These are phyloP conservation scores for Pseudozyma flocculosa DNA, from an alignment of 1,284 basidiomycete genomes.

Conservation along the genomic window DNA sequence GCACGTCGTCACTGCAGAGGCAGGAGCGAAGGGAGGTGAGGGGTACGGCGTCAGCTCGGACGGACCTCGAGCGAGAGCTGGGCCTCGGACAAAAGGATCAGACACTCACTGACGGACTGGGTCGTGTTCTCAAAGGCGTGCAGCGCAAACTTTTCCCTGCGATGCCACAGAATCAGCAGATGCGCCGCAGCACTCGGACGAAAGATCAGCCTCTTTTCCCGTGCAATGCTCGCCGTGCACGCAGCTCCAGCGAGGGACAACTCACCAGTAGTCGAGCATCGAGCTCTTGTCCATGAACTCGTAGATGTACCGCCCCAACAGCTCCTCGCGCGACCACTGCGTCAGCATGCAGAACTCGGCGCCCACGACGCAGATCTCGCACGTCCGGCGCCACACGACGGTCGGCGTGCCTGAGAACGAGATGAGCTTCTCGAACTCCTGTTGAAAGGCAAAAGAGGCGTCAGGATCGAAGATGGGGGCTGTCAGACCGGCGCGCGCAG, in stretches of 20 bases:
- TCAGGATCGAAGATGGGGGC: too few species aligned
- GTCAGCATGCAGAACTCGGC: conserved; percentile 94
- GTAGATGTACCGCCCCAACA: conserved; percentile 54
- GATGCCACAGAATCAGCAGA: background rate
- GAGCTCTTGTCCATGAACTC: conserved; percentile 56
- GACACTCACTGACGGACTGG: conserved; percentile 41
- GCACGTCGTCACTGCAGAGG: conserved; percentile 42
- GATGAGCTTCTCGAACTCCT: conserved; percentile 96
- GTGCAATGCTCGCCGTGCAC: too few species aligned
- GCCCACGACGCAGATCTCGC: conserved; percentile 93
- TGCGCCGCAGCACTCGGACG: too few species aligned
- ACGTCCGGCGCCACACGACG: conserved; percentile 96
- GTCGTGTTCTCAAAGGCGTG: conserved; percentile 57
- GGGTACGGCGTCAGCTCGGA: background rate
- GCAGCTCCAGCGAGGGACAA: too few species aligned
- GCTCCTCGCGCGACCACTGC: conserved; percentile 51
- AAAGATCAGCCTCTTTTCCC: too few species aligned
- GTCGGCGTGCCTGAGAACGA: conserved; percentile 98
- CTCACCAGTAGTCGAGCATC: conserved; percentile 52
- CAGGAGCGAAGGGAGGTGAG: background rate
- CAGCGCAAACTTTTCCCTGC: conserved; percentile 48
- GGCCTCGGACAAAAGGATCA: too few species aligned
- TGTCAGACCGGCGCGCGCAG: too few species aligned
- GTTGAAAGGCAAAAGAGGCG: conserved; percentile 2
- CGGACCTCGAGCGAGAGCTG: too few species aligned